Conservation (phyloP, 2,329 filamentous ascomycete genomes). For the Fusarium albosuccineum region DNA sequence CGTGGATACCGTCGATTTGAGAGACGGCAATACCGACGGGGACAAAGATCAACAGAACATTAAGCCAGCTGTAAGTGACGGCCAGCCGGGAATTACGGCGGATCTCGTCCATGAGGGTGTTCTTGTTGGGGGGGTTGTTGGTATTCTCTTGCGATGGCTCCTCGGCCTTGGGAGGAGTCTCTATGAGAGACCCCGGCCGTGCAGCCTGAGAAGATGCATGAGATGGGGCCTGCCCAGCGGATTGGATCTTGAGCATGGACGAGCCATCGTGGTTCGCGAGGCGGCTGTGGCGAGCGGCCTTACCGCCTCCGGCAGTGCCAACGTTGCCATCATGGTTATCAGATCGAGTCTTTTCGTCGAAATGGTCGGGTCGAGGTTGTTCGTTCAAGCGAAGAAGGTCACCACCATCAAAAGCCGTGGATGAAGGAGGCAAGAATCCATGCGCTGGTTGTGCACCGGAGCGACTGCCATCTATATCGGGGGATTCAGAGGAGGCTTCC, state of each 20-base stretch:
- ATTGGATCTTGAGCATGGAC: slow-evolving; percentile 45
- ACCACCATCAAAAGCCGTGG: slow-evolving; percentile 12
- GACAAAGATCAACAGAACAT: slow-evolving; percentile 81
- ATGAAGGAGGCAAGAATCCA: slow-evolving; percentile 55
- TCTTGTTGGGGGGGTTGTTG: slow-evolving; percentile 53
- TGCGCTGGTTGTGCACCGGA: slow-evolving; percentile 68
- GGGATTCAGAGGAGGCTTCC: slow-evolving; percentile 67
- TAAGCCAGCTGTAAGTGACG: slow-evolving; percentile 82
- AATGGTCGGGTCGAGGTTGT: slow-evolving; percentile 19
- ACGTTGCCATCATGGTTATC: slow-evolving; percentile 18
- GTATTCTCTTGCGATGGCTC: slow-evolving; percentile 41
- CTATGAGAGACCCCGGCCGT: slow-evolving; percentile 70
- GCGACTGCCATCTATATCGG: slow-evolving; percentile 68
- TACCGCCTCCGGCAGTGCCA: not conserved
- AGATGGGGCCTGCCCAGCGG: slow-evolving; percentile 49
- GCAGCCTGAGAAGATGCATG: slow-evolving; percentile 63
- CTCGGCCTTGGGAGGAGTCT: slow-evolving; percentile 30
- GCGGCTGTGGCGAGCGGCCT: slow-evolving; percentile 33
- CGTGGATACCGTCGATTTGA: slow-evolving; percentile 63
- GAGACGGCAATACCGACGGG: slow-evolving; percentile 80
- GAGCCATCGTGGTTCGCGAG: slow-evolving; percentile 29
- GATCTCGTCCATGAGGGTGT: slow-evolving; percentile 62
- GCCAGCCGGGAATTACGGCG: slow-evolving; percentile 65
- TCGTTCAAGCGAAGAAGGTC: slow-evolving; percentile 37
- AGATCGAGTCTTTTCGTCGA: slow-evolving; percentile 24